Evolutionary conservation across 2,329 filamentous ascomycete species (phyloP).

Genomic region (Claviceps sp.): DNA sequence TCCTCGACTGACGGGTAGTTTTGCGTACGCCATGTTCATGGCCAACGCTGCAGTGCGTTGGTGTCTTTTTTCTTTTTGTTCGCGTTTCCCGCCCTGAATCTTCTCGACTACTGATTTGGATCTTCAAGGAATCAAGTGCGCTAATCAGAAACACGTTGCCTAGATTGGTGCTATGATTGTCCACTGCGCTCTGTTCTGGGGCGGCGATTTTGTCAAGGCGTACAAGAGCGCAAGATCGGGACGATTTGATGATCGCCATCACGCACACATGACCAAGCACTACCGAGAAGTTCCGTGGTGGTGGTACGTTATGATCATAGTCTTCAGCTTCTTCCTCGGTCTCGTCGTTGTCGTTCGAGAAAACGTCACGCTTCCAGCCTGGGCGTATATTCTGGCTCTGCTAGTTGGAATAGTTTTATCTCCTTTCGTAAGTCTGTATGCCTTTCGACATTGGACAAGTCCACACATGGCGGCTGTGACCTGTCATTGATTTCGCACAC

Average conservation of each 20-base stretch:
- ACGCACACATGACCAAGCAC: conserved; percentile 35
- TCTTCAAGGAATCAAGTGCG: too few species aligned
- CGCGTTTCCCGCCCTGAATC: background rate
- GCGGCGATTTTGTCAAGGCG: conserved; percentile 33
- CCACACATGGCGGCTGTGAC: background rate
- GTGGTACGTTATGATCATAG: conserved; percentile 21
- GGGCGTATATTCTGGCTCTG: conserved; percentile 23
- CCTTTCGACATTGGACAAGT: background rate
- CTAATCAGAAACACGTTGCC: background rate
- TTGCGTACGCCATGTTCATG: conserved; percentile 41
- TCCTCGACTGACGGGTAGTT: conserved; percentile 33
- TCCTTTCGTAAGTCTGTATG: conserved; percentile 1
- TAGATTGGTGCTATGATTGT: conserved; percentile 41
- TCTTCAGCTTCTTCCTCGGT: conserved; percentile 19
- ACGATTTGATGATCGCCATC: conserved; percentile 35
- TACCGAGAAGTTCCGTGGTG: conserved; percentile 33
- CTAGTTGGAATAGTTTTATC: conserved; percentile 12
- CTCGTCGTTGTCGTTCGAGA: conserved; percentile 22
- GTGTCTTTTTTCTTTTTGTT: background rate
- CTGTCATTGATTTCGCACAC: too few species aligned
- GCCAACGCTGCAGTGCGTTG: conserved; percentile 36
- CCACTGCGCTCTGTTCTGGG: conserved; percentile 42
- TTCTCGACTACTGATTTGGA: too few species aligned
- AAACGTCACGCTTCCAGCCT: conserved; percentile 21
- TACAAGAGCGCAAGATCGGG: conserved; percentile 22